Base-by-base conservation (phyloP, 805 yeast species). In the Wickerhamiella cacticola region DNA sequence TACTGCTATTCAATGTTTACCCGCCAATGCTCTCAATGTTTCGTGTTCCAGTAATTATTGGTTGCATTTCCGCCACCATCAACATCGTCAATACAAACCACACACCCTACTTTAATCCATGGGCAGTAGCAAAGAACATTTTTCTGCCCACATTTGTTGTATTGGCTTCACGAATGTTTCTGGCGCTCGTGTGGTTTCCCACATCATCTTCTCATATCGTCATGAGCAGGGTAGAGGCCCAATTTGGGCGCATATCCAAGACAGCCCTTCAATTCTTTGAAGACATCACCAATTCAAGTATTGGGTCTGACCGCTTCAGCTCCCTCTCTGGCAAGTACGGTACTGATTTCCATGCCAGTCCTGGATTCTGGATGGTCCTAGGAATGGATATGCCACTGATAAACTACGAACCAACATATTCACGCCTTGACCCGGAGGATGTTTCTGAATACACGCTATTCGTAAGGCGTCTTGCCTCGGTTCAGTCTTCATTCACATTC, bases 111-210 rank as follows among this genome's bases (percentile, higher is more conserved):
- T 61, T 59, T 52, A 25, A 36, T 36, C 59, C 62, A 1, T 53
- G 55, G 53, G 22, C 39, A 8, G 49, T 50, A 21, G 61, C 56
- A 7, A 43, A 54, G 2, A 43, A 52, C 18, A 38, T 53, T 7
- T 39, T 54, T 12, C 54, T 57, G 26, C 63, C 65, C 1, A 48
- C 55, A 50, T 57, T 58, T 7, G 35, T 63, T 35, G 56, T 56
- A 2, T 48, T 58, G 13, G 56, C 59, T 0, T 44, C 58, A 7
- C 47, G 55, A 16, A 44, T 59, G 28, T 48, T 53, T 6, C 53
- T 53, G 1, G 50, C 60, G 5, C 8, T 52, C 13, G 15, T 63
- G 6, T 48, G 62, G 2, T 55, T 56, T 33, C 66, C 66, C 5
- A 47, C 49, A 8, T 55, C 64, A 1, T 57, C 65, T 1, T 56